These are phyloP conservation scores for Picochlorum costavermella DNA, from an alignment of 139 green algal genomes.

Conservation along the genomic window DNA sequence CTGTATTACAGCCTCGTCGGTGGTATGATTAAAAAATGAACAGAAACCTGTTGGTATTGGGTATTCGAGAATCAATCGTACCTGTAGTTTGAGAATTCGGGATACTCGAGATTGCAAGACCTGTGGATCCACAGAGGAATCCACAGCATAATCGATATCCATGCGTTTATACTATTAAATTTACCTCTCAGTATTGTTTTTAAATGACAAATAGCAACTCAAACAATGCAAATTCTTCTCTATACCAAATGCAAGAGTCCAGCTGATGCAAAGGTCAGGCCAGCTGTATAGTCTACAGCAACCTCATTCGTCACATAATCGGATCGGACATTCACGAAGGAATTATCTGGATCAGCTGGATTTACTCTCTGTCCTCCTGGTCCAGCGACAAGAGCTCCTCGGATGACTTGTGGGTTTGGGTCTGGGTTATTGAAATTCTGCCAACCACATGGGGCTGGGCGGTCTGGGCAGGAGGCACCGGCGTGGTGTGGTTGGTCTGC, in stretches of 20 bases:
- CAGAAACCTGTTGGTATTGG: too few relatives aligned
- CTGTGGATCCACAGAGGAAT: too few relatives aligned
- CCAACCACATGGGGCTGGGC: conserved; percentile 13
- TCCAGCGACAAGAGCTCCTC: conserved; percentile 29
- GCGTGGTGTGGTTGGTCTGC: conserved; percentile 32
- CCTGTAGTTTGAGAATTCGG: too few relatives aligned
- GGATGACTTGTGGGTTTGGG: conserved; percentile 13
- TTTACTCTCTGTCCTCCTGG: conserved; percentile 2
- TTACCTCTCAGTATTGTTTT: too few relatives aligned
- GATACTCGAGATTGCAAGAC: too few relatives aligned
- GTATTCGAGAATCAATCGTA: too few relatives aligned
- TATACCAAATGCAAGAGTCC: conserved; percentile 4
- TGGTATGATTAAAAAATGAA: too few relatives aligned
- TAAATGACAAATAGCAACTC: too few relatives aligned
- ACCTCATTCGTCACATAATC: conserved; percentile 37
- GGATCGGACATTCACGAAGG: conserved; percentile 19
- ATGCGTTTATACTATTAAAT: too few relatives aligned
- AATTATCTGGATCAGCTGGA: conserved; percentile 16
- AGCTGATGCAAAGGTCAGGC: conserved; percentile 20
- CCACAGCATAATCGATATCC: too few relatives aligned
- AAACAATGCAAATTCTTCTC: too few relatives aligned
- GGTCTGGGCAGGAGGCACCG: conserved; percentile 31
- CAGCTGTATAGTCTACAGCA: conserved; percentile 42
- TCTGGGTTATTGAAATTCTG: not conserved
- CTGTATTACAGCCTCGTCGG: too few relatives aligned